Percentiles rank a stretch among this genome's conserved stretches.
phyloP scores from a whole-genome alignment of 805 yeast genomes.

The Metschnikowia continentalis region DNA sequence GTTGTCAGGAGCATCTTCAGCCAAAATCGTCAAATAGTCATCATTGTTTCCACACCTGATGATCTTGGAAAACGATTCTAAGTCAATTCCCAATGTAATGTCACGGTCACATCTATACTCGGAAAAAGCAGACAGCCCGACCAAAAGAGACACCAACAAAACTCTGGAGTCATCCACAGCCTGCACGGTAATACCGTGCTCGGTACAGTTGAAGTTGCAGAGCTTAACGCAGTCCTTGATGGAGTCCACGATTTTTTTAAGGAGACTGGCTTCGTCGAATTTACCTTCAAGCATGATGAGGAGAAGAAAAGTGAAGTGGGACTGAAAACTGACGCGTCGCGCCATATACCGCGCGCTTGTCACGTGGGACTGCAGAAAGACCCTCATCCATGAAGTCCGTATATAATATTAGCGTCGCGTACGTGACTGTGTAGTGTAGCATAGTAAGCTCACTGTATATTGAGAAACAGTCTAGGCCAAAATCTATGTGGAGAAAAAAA shows the following conservation, averaged over 20 bases:
- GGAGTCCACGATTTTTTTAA: conserved; percentile 90
- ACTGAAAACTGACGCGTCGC: conserved; percentile 2
- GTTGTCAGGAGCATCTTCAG: conserved; percentile 82
- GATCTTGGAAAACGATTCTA: conserved; percentile 81
- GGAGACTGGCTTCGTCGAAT: conserved; percentile 85
- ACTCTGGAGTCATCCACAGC: conserved; percentile 98
- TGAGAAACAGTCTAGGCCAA: no score
- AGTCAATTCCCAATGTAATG: conserved; percentile 85
- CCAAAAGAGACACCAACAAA: conserved; percentile 77
- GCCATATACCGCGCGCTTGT: conserved; percentile 1
- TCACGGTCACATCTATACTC: conserved; percentile 95
- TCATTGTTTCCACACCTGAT: conserved; percentile 88
- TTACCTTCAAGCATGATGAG: conserved; percentile 88
- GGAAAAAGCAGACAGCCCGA: conserved; percentile 83
- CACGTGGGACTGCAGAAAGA: not conserved
- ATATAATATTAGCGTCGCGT: no score
- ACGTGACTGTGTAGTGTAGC: no score
- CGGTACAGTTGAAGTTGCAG: conserved; percentile 96
- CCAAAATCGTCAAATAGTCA: conserved; percentile 82
- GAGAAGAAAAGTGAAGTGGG: not conserved
- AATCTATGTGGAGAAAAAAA: no score
- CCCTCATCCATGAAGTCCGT: no score
- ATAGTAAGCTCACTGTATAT: no score
- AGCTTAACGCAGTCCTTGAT: conserved; percentile 91
- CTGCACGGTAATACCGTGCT: conserved; percentile 90